Conservation (phyloP, 1,284 basidiomycete species). For the Thelephora terrestris region DNA sequence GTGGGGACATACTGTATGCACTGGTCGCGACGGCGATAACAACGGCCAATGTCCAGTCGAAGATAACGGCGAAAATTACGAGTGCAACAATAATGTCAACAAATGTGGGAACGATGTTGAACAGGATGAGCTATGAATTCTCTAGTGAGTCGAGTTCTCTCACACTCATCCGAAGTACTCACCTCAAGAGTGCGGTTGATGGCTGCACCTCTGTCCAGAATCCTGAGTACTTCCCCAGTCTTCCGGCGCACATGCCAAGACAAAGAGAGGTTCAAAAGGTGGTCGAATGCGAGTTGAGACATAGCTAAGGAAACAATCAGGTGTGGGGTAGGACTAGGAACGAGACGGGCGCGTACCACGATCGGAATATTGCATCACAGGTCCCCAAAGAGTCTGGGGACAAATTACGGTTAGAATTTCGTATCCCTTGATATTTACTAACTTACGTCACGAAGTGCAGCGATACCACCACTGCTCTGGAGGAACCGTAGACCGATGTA, state of each 20-base stretch:
- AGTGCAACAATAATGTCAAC: constrained; percentile 68
- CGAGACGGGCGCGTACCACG: constrained; percentile 29
- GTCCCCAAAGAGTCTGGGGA: constrained; percentile 59
- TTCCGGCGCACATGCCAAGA: constrained; percentile 74
- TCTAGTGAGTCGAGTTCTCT: constrained; percentile 2
- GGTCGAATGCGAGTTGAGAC: constrained; percentile 71
- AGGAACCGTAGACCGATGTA: constrained; percentile 60
- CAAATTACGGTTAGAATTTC: constrained; percentile 3
- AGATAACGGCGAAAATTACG: constrained; percentile 50
- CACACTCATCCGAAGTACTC: not conserved
- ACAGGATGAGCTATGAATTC: constrained; percentile 47
- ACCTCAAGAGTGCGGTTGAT: constrained; percentile 39
- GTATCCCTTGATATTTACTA: constrained; percentile 4
- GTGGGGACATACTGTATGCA: constrained; percentile 47
- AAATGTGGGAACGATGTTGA: constrained; percentile 74
- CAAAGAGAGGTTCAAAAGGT: constrained; percentile 73
- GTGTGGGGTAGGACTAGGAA: not conserved
- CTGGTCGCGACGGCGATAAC: constrained; percentile 72
- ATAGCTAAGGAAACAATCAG: constrained; percentile 41
- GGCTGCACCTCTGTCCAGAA: constrained; percentile 52
- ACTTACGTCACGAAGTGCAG: constrained; percentile 56
- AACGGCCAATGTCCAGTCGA: constrained; percentile 59
- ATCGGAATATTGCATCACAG: constrained; percentile 82
- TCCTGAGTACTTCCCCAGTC: constrained; percentile 58
- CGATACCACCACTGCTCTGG: constrained; percentile 61